Evolutionary conservation across 176 grass and related monocot genomes (phyloP).

Genomic region (Hsuehochloa calcarea): DNA sequence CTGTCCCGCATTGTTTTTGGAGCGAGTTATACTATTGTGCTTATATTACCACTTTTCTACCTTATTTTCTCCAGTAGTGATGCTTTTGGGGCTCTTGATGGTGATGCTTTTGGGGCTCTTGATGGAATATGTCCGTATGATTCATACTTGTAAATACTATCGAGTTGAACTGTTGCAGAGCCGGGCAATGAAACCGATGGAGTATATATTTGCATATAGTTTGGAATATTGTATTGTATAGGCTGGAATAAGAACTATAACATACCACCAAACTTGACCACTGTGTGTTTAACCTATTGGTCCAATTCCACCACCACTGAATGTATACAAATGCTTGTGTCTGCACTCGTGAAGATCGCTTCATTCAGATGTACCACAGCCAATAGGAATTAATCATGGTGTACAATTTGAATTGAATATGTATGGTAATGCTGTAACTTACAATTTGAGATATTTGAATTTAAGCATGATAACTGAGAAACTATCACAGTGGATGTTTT

Average conservation of each 20-base stretch:
- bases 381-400: neutral
- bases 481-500: neutral
- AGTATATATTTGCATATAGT: constrained; percentile 16
- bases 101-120: neutral
- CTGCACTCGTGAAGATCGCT: neutral
- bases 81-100: neutral
- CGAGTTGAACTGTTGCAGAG: neutral
- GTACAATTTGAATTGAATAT: constrained; percentile 2
- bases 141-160: neutral
- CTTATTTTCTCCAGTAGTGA: neutral
- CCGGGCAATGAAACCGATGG: neutral
- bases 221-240: constrained; percentile 1
- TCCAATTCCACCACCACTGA: neutral
- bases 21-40: too few relatives aligned
- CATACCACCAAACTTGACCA: neutral
- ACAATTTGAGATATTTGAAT: neutral
- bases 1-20: too few relatives aligned
- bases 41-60: neutral
- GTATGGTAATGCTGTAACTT: neutral
- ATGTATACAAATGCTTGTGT: neutral
- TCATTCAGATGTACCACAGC: neutral
- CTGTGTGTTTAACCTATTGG: neutral
- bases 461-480: neutral
- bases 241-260: neutral
- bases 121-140: neutral